These are phyloP conservation scores for Leavenworthia alabamica DNA, from an alignment of 345 rosid species.

Conservation along the genomic window DNA sequence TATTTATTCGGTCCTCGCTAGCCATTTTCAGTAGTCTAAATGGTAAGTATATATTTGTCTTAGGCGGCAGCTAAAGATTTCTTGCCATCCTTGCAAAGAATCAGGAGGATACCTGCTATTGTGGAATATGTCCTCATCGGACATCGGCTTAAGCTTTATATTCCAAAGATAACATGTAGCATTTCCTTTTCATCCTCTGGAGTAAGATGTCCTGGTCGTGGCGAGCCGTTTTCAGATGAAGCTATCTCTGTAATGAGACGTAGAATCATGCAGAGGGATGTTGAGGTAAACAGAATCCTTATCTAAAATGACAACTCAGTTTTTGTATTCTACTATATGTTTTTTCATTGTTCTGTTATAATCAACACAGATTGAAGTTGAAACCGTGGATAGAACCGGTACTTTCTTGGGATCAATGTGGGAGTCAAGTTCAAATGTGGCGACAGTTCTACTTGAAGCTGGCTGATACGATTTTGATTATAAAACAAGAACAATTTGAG, in stretches of 20 bases:
- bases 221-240: slow-evolving; percentile 82
- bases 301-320: not conserved
- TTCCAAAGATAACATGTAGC: slow-evolving; percentile 91
- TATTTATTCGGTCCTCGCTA: not conserved
- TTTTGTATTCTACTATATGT: not conserved
- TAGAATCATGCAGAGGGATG: too few species aligned
- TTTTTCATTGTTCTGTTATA: not conserved
- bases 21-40: not conserved
- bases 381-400: too few species aligned
- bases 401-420: slow-evolving; percentile 92
- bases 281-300: slow-evolving; percentile 49
- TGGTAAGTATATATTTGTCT: slow-evolving; percentile 3
- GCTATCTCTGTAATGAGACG: slow-evolving; percentile 92
- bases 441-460: slow-evolving; percentile 75
- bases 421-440: slow-evolving; percentile 77
- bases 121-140: slow-evolving; percentile 98
- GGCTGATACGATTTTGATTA: too few species aligned
- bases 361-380: slow-evolving; percentile 75
- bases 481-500: too few species aligned
- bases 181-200: slow-evolving; percentile 96
- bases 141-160: slow-evolving; percentile 87
- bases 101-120: slow-evolving; percentile 69
- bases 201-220: slow-evolving; percentile 95
- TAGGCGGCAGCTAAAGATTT: slow-evolving; percentile 78
- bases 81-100: slow-evolving; percentile 71